These are phyloP conservation scores for Penicillium sp. DNA, from an alignment of 2,329 filamentous ascomycete genomes.

Conservation along the genomic window DNA sequence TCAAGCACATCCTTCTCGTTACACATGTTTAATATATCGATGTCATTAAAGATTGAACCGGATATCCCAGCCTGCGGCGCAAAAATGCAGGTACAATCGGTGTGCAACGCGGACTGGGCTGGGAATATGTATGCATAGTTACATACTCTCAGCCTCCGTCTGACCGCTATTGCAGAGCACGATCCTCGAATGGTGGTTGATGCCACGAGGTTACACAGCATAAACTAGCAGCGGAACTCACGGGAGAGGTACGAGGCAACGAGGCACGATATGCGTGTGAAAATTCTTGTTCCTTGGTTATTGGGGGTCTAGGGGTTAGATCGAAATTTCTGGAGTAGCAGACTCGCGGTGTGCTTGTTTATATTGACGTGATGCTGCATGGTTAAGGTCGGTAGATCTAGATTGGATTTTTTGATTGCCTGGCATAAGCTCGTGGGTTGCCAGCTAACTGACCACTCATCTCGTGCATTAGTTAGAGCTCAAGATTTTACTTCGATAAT, in stretches of 20 bases:
- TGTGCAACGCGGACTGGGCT: conserved; percentile 12
- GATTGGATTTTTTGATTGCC: too few relatives aligned
- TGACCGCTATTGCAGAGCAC: conserved; percentile 12
- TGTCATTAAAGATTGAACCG: conserved; percentile 17
- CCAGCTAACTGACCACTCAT: not conserved
- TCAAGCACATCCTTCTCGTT: conserved; percentile 11
- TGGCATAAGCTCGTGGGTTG: not conserved
- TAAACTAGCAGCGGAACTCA: not conserved
- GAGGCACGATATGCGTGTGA: not conserved
- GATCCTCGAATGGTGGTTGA: not conserved
- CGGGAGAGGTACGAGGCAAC: not conserved
- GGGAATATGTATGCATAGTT: conserved; percentile 16
- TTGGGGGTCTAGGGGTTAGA: not conserved
- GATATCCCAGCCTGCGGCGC: conserved; percentile 11
- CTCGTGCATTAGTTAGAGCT: not conserved
- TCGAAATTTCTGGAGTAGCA: not conserved
- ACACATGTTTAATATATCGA: conserved; percentile 19
- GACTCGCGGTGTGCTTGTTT: conserved; percentile 3
- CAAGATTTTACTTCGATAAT: not conserved
- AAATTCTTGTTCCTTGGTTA: not conserved
- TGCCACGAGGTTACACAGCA: conserved; percentile 25
- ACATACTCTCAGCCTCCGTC: conserved; percentile 26
- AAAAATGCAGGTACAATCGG: conserved; percentile 28
- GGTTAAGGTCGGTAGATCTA: not conserved
- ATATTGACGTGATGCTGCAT: not conserved